Evolutionary conservation across 805 yeast species (phyloP).

Genomic region (Kodamaea kakaduensis): DNA sequence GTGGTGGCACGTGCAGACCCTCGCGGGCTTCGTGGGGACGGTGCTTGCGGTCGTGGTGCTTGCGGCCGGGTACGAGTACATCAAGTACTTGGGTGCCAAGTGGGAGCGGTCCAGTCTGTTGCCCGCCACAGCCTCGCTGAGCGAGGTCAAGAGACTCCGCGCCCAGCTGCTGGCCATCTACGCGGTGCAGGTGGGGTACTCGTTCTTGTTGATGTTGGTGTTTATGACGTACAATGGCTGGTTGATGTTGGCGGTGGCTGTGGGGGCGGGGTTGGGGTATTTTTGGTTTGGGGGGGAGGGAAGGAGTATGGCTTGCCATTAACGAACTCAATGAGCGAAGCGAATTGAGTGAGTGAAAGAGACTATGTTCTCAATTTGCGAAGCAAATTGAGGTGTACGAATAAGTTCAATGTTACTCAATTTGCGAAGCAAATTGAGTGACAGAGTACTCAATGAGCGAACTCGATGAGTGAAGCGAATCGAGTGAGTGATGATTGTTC

Average conservation of each 20-base stretch:
- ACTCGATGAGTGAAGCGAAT: too few relatives aligned
- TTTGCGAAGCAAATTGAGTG: too few relatives aligned
- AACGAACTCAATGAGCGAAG: not conserved
- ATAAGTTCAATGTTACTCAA: not conserved
- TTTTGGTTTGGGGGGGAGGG: constrained; percentile 48
- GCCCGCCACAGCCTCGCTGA: constrained; percentile 11
- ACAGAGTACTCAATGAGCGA: too few relatives aligned
- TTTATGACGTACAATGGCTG: constrained; percentile 88
- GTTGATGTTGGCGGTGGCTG: constrained; percentile 69
- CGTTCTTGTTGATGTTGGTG: constrained; percentile 71
- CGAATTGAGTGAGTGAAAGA: too few relatives aligned
- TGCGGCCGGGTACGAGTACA: constrained; percentile 58
- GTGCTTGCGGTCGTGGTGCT: constrained; percentile 45
- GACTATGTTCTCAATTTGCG: too few relatives aligned
- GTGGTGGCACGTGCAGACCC: constrained; percentile 74
- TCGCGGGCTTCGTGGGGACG: constrained; percentile 48
- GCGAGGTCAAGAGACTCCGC: constrained; percentile 14
- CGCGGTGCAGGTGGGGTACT: constrained; percentile 64
- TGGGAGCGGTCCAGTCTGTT: constrained; percentile 24
- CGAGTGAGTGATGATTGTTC: too few relatives aligned
- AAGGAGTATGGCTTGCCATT: constrained; percentile 34
- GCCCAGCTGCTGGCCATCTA: constrained; percentile 44
- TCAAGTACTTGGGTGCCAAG: constrained; percentile 27
- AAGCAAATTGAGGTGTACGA: not conserved
- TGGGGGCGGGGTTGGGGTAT: constrained; percentile 71